These are phyloP conservation scores for Capsaspora owczarzaki DNA, from an alignment of 78 protist genomes.

Conservation along the genomic window DNA sequence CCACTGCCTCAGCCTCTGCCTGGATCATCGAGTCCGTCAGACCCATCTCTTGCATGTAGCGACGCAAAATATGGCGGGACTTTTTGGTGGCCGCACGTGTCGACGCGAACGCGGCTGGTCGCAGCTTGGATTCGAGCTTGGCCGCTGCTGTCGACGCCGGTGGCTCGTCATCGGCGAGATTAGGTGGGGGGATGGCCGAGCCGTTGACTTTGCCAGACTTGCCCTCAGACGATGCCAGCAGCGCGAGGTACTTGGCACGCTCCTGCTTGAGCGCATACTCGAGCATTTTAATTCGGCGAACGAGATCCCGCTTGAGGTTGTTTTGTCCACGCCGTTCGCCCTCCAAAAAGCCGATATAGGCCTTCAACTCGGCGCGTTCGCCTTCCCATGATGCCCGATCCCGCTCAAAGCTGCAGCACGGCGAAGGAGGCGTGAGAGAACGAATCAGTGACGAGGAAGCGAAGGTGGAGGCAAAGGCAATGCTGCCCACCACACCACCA, in stretches of 20 bases:
- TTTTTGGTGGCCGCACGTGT: neutral
- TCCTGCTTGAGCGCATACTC: neutral
- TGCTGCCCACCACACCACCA: too few species aligned
- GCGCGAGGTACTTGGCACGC: neutral
- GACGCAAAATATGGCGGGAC: neutral
- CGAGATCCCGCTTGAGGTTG: neutral
- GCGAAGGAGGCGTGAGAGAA: too few species aligned
- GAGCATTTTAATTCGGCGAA: neutral
- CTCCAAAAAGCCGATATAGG: neutral
- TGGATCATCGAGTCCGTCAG: neutral
- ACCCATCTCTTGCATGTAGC: neutral
- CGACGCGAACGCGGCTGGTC: neutral
- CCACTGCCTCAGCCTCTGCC: neutral
- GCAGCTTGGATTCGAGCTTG: neutral
- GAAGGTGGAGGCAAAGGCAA: neutral
- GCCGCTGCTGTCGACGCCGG: neutral
- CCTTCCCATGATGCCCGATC: neutral
- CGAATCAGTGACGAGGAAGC: too few species aligned
- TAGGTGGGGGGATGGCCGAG: too few species aligned
- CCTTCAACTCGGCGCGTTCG: neutral
- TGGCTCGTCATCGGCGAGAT: too few species aligned
- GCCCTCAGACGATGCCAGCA: too few species aligned
- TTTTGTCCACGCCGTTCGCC: neutral
- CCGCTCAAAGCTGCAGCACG: neutral
- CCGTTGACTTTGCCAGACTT: too few species aligned